Evolutionary conservation across 805 yeast genomes (phyloP).

Genomic region (Blastobotrys robertii): DNA sequence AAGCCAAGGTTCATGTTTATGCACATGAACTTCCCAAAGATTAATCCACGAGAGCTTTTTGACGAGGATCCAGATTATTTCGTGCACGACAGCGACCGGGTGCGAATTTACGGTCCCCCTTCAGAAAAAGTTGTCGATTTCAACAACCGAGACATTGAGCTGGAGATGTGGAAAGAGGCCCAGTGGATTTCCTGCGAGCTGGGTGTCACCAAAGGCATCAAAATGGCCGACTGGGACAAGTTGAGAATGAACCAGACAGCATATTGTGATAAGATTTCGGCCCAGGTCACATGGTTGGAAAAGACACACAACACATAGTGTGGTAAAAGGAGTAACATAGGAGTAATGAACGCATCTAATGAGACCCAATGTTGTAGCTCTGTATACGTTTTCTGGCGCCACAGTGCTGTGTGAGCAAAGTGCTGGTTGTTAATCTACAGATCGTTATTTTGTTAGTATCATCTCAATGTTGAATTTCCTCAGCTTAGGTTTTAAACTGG

Average conservation of each 20-base stretch:
- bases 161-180: slow-evolving; percentile 12
- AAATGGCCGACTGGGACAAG: slow-evolving; percentile 13
- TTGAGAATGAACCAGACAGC: slow-evolving; percentile 3
- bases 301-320: slow-evolving; percentile 3
- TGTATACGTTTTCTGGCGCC: too few species aligned
- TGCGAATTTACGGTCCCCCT: slow-evolving; percentile 49
- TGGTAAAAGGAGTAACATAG: background rate
- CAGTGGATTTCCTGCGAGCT: slow-evolving; percentile 12
- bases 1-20: slow-evolving; percentile 34
- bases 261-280: slow-evolving; percentile 5
- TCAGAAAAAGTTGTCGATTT: slow-evolving; percentile 2
- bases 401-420: too few species aligned
- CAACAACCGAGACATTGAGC: slow-evolving; percentile 9
- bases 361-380: too few species aligned
- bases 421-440: too few species aligned
- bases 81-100: slow-evolving; percentile 35
- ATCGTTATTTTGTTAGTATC: too few species aligned
- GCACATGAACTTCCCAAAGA: slow-evolving; percentile 59
- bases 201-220: slow-evolving; percentile 1
- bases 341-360: background rate
- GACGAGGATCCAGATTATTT: slow-evolving; percentile 32
- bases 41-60: slow-evolving; percentile 47
- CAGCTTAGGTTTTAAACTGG: too few species aligned
- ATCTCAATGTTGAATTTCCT: too few species aligned
- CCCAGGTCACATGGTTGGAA: slow-evolving; percentile 6